Conservation (phyloP, 352 stramenopile species). For the Globisporangium lucens region DNA sequence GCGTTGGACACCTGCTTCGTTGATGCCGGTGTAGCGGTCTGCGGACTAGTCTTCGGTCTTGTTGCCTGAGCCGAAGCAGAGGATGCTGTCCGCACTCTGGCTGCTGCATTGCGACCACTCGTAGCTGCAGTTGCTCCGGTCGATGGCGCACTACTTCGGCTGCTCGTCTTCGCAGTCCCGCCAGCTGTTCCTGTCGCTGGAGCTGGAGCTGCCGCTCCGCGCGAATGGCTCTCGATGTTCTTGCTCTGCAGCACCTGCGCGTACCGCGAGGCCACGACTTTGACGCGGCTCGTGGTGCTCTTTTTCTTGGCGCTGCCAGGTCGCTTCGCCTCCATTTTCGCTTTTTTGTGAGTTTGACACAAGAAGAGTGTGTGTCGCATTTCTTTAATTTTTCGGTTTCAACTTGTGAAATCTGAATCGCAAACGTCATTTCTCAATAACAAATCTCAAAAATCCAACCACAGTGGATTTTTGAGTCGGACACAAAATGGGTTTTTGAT, state of each 20-base stretch:
- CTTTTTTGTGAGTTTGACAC: not conserved
- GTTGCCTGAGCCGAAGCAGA: not conserved
- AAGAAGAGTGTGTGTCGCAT: not conserved
- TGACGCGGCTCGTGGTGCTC: slow-evolving; percentile 20
- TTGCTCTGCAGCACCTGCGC: slow-evolving; percentile 45
- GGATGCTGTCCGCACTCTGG: not conserved
- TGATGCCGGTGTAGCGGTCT: slow-evolving; percentile 6
- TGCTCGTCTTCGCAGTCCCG: not conserved
- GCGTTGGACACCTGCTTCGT: not conserved
- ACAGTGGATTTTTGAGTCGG: not conserved
- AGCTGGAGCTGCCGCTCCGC: not conserved
- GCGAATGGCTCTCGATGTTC: slow-evolving; percentile 29
- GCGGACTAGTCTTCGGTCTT: slow-evolving; percentile 1
- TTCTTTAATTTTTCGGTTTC: not conserved
- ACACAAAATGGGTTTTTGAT: not conserved
- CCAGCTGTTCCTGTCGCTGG: not conserved
- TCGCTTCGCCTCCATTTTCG: slow-evolving; percentile 10
- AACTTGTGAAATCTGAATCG: not conserved
- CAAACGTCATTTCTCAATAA: not conserved
- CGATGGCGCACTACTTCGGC: not conserved
- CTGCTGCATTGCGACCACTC: not conserved
- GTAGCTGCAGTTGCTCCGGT: not conserved
- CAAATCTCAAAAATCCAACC: not conserved
- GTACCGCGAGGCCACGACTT: slow-evolving; percentile 61
- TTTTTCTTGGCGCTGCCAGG: slow-evolving; percentile 15